Conservation (phyloP, 2,329 filamentous ascomycete genomes). For the Dothistroma pini region DNA sequence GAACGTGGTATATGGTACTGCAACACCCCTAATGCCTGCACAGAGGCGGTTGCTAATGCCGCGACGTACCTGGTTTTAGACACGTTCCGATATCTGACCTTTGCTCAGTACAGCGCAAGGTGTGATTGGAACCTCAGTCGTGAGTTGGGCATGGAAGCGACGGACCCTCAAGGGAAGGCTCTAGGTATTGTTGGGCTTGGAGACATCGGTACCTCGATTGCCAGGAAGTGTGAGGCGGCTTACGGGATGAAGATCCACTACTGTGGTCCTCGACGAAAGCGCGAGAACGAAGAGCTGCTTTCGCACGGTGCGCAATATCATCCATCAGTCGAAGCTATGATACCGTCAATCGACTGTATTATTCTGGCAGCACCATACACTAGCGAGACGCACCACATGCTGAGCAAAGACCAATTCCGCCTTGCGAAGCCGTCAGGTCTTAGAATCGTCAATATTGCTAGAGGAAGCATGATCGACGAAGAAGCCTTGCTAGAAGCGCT, state of each 20-base stretch:
- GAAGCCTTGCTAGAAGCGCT: constrained; percentile 58
- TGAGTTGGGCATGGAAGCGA: constrained; percentile 55
- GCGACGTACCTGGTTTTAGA: constrained; percentile 64
- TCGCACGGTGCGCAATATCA: constrained; percentile 3
- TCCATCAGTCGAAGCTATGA: constrained; percentile 50
- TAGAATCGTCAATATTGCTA: constrained; percentile 61
- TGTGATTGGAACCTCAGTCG: constrained; percentile 57
- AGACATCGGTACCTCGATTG: constrained; percentile 51
- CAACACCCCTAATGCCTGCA: constrained; percentile 65
- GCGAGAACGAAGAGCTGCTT: constrained; percentile 30
- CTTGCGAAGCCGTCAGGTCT: constrained; percentile 46
- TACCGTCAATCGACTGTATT: constrained; percentile 55
- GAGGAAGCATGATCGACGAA: constrained; percentile 62
- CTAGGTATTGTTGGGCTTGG: constrained; percentile 67
- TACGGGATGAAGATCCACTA: constrained; percentile 67
- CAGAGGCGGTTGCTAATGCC: constrained; percentile 69
- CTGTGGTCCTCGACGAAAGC: constrained; percentile 43
- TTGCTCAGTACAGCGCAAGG: constrained; percentile 34
- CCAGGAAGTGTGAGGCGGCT: constrained; percentile 53
- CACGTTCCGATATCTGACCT: constrained; percentile 65
- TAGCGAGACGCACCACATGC: constrained; percentile 10
- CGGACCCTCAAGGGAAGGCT: constrained; percentile 59
- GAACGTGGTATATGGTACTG: constrained; percentile 63
- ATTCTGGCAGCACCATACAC: constrained; percentile 58
- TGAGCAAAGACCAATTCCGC: constrained; percentile 1